A percentile compares a stretch with the other conserved stretches of the same genome.
These are phyloP conservation scores for Epichloe baconii DNA, from an alignment of 2,329 filamentous ascomycete genomes.

Conservation along the genomic window DNA sequence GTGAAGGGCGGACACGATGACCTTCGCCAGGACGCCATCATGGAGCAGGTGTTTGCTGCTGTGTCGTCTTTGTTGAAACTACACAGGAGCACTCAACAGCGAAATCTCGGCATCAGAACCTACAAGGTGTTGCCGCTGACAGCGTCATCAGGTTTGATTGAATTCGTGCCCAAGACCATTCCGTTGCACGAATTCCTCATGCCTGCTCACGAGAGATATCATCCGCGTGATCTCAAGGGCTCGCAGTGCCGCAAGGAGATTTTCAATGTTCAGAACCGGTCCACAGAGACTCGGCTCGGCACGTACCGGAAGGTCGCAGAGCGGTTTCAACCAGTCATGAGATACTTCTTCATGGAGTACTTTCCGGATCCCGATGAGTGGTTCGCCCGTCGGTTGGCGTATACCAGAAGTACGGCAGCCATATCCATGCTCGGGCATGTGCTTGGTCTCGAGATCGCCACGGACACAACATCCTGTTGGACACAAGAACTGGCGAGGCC, in stretches of 20 bases:
- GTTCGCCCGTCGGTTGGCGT: slow-evolving; percentile 80
- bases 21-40: slow-evolving; percentile 90
- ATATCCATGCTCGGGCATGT: slow-evolving; percentile 93
- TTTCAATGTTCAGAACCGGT: slow-evolving; percentile 53
- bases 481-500: slow-evolving; percentile 79
- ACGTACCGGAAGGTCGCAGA: slow-evolving; percentile 69
- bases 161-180: slow-evolving; percentile 90
- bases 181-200: slow-evolving; percentile 86
- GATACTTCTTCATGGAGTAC: slow-evolving; percentile 92
- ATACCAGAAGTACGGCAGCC: slow-evolving; percentile 84
- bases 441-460: slow-evolving; percentile 83
- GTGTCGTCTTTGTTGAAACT: slow-evolving; percentile 81
- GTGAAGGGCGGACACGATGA: slow-evolving; percentile 96
- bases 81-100: slow-evolving; percentile 75
- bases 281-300: slow-evolving; percentile 56
- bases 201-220: slow-evolving; percentile 77
- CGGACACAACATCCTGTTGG: slow-evolving; percentile 91
- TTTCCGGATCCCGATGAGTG: slow-evolving; percentile 92
- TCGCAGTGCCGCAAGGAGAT: slow-evolving; percentile 71
- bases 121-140: slow-evolving; percentile 95
- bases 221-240: slow-evolving; percentile 70
- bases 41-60: slow-evolving; percentile 98
- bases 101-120: slow-evolving; percentile 79
- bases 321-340: slow-evolving; percentile 82
- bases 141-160: slow-evolving; percentile 76